Evolutionary conservation across 1,139 yeast species (phyloP), one percentile per base, ranked within the genome.

Genomic region (Magnusiomyces ingens): DNA sequence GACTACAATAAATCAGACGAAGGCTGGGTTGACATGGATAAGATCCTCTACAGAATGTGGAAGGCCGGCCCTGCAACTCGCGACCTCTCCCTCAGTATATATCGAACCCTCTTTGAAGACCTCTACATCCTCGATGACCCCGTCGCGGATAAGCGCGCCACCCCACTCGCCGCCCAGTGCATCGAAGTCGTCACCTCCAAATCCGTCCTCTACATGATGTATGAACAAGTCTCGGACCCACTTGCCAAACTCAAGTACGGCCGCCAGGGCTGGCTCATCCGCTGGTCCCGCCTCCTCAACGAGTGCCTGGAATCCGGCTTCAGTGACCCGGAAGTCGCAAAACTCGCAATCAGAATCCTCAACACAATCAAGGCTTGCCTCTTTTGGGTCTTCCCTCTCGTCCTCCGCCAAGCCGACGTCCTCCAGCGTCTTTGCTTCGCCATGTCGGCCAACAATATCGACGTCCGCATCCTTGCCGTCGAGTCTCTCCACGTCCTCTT

Each of bases 11-110:
- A 15, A 40, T 40, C 21, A 40, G 49, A 46, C 32, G 85, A 80
- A 57, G 91, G 95, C n/a, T 94, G 99, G 99, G 75, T 75, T 1
- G 80, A 85, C 19, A 89, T 94, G 96, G 99, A 94, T 64, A 71
- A 76, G 13, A 84, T 84, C 60, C 74, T 93, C 48, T 78, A 84
- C 64, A 77, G 77, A 52, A 71, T 93, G 62, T 94, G 98, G 98
- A 76, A 79, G 54, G 72, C 73, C 54, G 80, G 79, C 55, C 71
- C 77, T 29, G 78, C 80, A 15, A 62, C 71, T n/a, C 77, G 96
- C 58, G 96, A 90, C 64, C 72, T 94, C 50, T 77, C 93, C 1
- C 72, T 93, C 36, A 80, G 87, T 36, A 85, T 93, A 10, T 79
- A 88, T 59, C 76, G 96, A 62, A 89, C 95, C 1, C 71, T 94